These are phyloP conservation scores for Skeletonema menzelii DNA, from an alignment of 108 stramenopile species.

Conservation along the genomic window DNA sequence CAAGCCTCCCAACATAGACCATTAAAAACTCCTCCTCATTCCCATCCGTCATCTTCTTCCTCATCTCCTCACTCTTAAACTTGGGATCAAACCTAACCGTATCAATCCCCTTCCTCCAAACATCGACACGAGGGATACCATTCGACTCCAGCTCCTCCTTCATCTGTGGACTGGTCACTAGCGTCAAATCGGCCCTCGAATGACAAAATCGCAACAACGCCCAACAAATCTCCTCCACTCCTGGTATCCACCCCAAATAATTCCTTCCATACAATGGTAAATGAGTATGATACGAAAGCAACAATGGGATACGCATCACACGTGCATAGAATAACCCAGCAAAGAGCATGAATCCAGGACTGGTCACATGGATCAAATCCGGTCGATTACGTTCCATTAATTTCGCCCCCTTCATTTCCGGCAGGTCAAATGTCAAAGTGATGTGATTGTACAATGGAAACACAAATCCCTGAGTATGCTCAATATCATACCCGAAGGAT, in stretches of 20 bases:
- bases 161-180: conserved; percentile 94
- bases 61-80: conserved; percentile 69
- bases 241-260: conserved; percentile 84
- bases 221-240: conserved; percentile 81
- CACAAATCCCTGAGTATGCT: conserved; percentile 90
- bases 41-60: conserved; percentile 76
- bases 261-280: conserved; percentile 87
- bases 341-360: conserved; percentile 90
- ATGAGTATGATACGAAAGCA: conserved; percentile 96
- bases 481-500: conserved; percentile 77
- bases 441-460: conserved; percentile 96
- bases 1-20: conserved; percentile 91
- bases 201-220: conserved; percentile 75
- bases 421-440: conserved; percentile 84
- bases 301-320: conserved; percentile 75
- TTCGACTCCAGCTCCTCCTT: conserved; percentile 74
- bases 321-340: conserved; percentile 86
- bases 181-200: conserved; percentile 88
- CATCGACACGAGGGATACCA: conserved; percentile 92
- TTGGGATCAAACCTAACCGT: conserved; percentile 91
- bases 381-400: conserved; percentile 85
- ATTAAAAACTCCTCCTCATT: conserved; percentile 86
- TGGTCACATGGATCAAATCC: conserved; percentile 95
- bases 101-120: conserved; percentile 95
- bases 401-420: conserved; percentile 78